Conservation (phyloP, 345 rosid genomes). For the Hirschfeldia incana region DNA sequence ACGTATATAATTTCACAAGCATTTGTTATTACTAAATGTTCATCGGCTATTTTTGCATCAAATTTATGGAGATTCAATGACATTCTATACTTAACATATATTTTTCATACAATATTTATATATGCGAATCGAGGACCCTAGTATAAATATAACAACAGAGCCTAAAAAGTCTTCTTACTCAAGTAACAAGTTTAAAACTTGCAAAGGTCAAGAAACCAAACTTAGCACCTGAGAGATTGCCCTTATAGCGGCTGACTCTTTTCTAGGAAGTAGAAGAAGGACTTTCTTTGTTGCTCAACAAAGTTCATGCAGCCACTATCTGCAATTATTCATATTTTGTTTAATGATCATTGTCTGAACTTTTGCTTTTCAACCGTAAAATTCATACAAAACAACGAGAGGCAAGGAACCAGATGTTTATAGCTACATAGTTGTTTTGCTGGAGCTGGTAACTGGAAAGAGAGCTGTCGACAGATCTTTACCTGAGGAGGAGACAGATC, state of each 20-base stretch:
- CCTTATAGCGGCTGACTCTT: conserved; percentile 48
- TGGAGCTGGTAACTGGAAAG: conserved; percentile 61
- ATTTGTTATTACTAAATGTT: too few relatives aligned
- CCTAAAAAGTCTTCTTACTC: too few relatives aligned
- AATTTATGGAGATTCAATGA: too few relatives aligned
- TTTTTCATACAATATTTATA: too few relatives aligned
- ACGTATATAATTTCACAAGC: too few relatives aligned
- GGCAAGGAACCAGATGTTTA: conserved; percentile 69
- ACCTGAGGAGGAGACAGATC: conserved; percentile 36
- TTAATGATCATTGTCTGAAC: conserved; percentile 29
- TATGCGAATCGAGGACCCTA: too few relatives aligned
- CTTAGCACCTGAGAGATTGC: conserved; percentile 40
- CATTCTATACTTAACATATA: too few relatives aligned
- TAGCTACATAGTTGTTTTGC: conserved; percentile 64
- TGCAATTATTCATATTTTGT: conserved; percentile 6
- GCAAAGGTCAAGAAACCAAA: conserved; percentile 41
- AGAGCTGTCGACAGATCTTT: conserved; percentile 51
- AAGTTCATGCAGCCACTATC: conserved; percentile 58
- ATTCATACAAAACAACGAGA: conserved; percentile 52
- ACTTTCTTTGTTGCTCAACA: conserved; percentile 49
- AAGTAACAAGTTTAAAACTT: conserved; percentile 40
- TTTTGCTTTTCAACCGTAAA: conserved; percentile 63
- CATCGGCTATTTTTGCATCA: too few relatives aligned
- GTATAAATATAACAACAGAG: too few relatives aligned
- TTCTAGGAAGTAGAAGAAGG: conserved; percentile 43